Conservation (phyloP, 2,329 filamentous ascomycete genomes). For the Apiospora koreana region DNA sequence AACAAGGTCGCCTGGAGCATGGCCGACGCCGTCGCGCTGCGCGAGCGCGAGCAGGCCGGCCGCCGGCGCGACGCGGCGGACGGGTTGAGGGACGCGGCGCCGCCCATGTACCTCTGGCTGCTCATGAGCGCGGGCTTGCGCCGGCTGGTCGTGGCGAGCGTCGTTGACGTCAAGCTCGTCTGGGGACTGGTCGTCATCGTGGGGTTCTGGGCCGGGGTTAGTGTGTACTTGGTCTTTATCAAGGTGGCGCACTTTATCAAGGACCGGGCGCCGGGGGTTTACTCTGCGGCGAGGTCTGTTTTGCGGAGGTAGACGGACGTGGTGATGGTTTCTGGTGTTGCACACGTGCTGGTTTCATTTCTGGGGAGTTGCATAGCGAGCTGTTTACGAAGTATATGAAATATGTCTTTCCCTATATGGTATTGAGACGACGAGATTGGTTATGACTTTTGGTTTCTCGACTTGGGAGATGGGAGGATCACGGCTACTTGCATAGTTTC, state of each 20-base stretch:
- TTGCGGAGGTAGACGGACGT: background rate
- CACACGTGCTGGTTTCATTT: background rate
- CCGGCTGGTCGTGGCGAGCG: slow-evolving; percentile 34
- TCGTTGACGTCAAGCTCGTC: slow-evolving; percentile 46
- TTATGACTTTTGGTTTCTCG: background rate
- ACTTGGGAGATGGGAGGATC: background rate
- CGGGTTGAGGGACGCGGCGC: slow-evolving; percentile 8
- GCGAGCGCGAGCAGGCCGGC: slow-evolving; percentile 35
- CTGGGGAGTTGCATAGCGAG: background rate
- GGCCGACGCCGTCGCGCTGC: slow-evolving; percentile 51
- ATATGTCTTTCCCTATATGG: background rate
- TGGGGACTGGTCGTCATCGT: slow-evolving; percentile 48
- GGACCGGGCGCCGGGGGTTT: slow-evolving; percentile 15
- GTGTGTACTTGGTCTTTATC: slow-evolving; percentile 50
- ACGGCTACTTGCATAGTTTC: background rate
- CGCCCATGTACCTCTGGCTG: slow-evolving; percentile 47
- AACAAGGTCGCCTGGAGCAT: slow-evolving; percentile 69
- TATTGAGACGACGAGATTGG: background rate
- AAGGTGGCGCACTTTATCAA: slow-evolving; percentile 43
- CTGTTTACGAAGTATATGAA: background rate
- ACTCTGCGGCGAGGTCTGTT: slow-evolving; percentile 10
- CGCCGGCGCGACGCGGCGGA: slow-evolving; percentile 27
- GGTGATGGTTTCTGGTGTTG: background rate
- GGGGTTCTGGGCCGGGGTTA: slow-evolving; percentile 50
- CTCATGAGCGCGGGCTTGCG: slow-evolving; percentile 42